Base-by-base conservation (phyloP, 2,329 filamentous ascomycete species). In the Dactylellina sp. region DNA sequence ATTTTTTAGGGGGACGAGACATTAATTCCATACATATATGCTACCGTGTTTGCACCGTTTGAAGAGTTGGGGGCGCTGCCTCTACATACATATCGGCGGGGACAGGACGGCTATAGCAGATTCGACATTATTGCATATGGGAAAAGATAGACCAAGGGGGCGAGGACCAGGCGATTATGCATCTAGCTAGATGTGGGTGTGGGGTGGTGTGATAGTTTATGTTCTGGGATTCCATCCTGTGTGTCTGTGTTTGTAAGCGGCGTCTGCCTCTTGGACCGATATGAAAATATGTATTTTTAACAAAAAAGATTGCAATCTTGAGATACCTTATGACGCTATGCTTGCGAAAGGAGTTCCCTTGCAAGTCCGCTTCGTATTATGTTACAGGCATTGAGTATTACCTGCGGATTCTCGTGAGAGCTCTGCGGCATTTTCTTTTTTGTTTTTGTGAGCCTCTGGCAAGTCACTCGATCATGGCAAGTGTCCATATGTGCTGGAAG, bases 391-490 rank as follows among this genome's bases (percentile, higher is more conserved):
- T 32, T 53, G 35, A 20, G 35, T 55, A 40, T 39, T 28, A 55
- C 7, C 14, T 55, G 32, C 32, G 53, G 9, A 32, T 50, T n/a
- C 11, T 50, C 14, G 0, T 16, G 39, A 66, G 62, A 66, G 62
- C 62, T 66, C 62, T 66, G 62, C 62, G 62, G 62, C 62, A 66
- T 59, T 56, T 59, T 28, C 28, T 24, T 24, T 59, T 32, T n/a
- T 32, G 25, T 22, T 24, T 46, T n/a, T n/a, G n/a, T n/a, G n/a
- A n/a, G n/a, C n/a, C n/a, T n/a, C n/a, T n/a, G n/a, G n/a, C n/a
- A n/a, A n/a, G n/a, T n/a, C n/a, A n/a, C n/a, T n/a, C n/a, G n/a
- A n/a, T n/a, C n/a, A n/a, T n/a, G n/a, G n/a, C n/a, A n/a, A n/a
- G n/a, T n/a, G n/a, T n/a, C n/a, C n/a, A n/a, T n/a, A n/a, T n/a